Base-by-base conservation (phyloP, 1,284 basidiomycete species). In the Calocybe gambosa region DNA sequence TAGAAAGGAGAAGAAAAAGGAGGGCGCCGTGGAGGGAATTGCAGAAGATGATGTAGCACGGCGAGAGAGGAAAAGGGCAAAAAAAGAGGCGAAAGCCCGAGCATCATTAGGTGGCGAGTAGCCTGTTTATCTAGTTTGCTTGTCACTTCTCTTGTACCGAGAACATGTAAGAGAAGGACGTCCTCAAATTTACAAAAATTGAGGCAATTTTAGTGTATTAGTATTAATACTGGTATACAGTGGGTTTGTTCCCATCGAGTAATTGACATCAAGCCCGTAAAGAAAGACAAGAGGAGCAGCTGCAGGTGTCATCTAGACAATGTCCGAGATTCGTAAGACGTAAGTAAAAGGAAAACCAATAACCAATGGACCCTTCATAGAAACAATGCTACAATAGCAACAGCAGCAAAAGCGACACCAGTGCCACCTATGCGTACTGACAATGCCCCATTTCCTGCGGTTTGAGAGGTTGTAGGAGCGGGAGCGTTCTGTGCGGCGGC, bases 21-120 rank as follows among this genome's bases (percentile, higher is more conserved):
- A 68, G 47, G 77, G 66, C 39, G 67, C 61, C n/a, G 69, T 62
- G 38, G 70, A 71, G n/a, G 59, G 51, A 10, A 57, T 54, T 28
- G 56, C 45, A 25, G 58, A 39, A 12, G 67, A 75, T 47, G 80
- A 82, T 43, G 82, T 81, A 50, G 82, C 77, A 34, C 75, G 69
- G 48, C 69, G 68, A 46, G 81, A 83, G 60, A 69, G 71, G 50
- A 84, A 80, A 55, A 72, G 76, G 45, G 64, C 80, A 57, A 83
- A 77, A 62, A 83, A 85, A 62, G 85, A 88, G 66, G 85, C 82
- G 68, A 82, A 82, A 60, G 78, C 74, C 44, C 73, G 69, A 50
- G 72, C 75, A 51, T 71, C 69, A 0, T 53, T 68, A 50, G 71
- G 63, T 37, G 72, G 64, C 4, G 71, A 66, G 45, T 71, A 50